Evolutionary conservation across 768 basidiomycete genomes (phyloP).

Genomic region (Boletus pseudo-olivaceus): DNA sequence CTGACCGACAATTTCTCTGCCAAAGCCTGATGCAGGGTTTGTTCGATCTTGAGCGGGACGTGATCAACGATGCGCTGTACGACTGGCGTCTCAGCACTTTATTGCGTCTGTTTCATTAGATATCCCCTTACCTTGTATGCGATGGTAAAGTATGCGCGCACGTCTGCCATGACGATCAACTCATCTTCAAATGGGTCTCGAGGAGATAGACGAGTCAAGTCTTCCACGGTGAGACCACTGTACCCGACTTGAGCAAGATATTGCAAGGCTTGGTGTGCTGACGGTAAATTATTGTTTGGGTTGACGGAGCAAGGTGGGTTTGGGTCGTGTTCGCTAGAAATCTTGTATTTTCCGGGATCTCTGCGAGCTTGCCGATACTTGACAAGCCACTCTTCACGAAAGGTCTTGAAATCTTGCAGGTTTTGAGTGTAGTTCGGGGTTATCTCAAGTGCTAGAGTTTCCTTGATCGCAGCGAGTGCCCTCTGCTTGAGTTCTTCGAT

Average conservation of each 20-base stretch:
- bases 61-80: conserved; percentile 53
- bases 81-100: neutral
- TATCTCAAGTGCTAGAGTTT: conserved; percentile 38
- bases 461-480: conserved; percentile 27
- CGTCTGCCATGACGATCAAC: conserved; percentile 49
- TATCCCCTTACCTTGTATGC: conserved; percentile 45
- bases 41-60: conserved; percentile 49
- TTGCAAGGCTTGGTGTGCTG: conserved; percentile 15
- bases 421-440: conserved; percentile 40
- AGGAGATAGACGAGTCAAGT: conserved; percentile 28
- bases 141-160: conserved; percentile 54
- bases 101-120: neutral
- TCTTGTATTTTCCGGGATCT: neutral
- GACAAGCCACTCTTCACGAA: conserved; percentile 24
- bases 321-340: neutral
- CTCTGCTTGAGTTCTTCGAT: conserved; percentile 26
- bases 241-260: conserved; percentile 33
- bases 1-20: conserved; percentile 32
- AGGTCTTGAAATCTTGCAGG: conserved; percentile 15
- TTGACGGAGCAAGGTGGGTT: neutral
- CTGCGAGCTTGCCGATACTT: conserved; percentile 21
- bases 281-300: neutral
- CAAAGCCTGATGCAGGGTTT: conserved; percentile 40
- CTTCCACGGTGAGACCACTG: conserved; percentile 10
- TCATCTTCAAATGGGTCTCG: conserved; percentile 39